These are phyloP conservation scores for Chlamydomonas schloesseri DNA, from an alignment of 139 green algal genomes.

Conservation along the genomic window DNA sequence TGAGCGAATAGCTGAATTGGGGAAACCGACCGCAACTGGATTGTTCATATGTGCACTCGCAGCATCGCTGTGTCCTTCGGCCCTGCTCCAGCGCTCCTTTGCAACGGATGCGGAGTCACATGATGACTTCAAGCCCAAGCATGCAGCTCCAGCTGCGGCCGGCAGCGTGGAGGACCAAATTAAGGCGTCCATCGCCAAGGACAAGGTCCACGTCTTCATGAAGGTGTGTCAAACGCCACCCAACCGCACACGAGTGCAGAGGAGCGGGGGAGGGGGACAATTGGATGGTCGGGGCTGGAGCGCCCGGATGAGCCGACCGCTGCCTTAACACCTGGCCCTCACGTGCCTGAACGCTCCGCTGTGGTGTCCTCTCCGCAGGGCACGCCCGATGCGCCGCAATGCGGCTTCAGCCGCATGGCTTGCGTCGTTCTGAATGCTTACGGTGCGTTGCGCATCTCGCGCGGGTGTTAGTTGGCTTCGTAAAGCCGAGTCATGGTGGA, in stretches of 20 bases:
- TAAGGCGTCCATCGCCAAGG: constrained; percentile 72
- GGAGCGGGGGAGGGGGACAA: too few relatives aligned
- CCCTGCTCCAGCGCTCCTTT: neutral
- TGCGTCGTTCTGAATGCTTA: constrained; percentile 90
- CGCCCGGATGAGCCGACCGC: too few relatives aligned
- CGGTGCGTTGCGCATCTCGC: constrained; percentile 71
- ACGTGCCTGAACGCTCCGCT: too few relatives aligned
- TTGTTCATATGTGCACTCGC: neutral
- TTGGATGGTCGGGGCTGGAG: too few relatives aligned
- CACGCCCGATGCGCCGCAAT: constrained; percentile 82
- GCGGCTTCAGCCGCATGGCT: constrained; percentile 94
- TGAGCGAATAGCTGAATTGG: neutral
- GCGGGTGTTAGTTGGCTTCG: too few relatives aligned
- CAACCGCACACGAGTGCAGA: too few relatives aligned
- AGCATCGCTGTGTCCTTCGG: neutral
- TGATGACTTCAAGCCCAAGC: constrained; percentile 92
- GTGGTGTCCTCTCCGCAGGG: constrained; percentile 52
- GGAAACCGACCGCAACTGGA: neutral
- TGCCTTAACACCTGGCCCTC: too few relatives aligned
- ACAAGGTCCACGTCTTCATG: constrained; percentile 97
- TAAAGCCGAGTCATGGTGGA: too few relatives aligned
- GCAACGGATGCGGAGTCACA: constrained; percentile 71
- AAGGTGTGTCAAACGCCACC: constrained; percentile 74
- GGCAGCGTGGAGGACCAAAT: constrained; percentile 47
- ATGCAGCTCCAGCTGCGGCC: constrained; percentile 49